Evolutionary conservation across 2,329 filamentous ascomycete genomes (phyloP), one percentile per base, ranked within the genome.

Genomic region (Penicillium sp.): DNA sequence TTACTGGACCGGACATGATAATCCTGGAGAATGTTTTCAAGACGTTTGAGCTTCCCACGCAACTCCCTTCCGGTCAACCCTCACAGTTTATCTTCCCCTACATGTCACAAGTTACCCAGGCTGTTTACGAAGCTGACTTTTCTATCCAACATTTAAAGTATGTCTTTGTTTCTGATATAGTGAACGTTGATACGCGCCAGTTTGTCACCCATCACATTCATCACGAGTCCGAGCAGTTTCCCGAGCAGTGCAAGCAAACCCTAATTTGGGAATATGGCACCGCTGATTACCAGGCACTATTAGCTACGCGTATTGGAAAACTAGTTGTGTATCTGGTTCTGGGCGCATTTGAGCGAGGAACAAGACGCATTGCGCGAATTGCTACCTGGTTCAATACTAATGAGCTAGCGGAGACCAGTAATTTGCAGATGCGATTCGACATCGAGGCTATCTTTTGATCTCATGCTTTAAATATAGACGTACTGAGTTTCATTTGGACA

Each of bases 221-320:
- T 29, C 27, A 26, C 15, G 29, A 18, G 26, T 26, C 27, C 15
- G 8, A 9, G 15, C 8, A 15, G 10, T 20, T 45, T 26, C 20
- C n/a, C 7, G 7, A 12, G 4, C 41, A 21, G 8, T 15, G 17
- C 20, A 8, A 30, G 10, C 20, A 23, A 7, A 1, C 18, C 1
- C 7, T 18, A 12, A 12, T 7, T 0, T 52, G 46, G 27, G 45
- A 44, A 7, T 18, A 32, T 8, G 40, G 26, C 6, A 39, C 30
- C 6, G 23, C 17, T 5, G 32, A 44, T 6, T 52, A 44, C 21
- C 18, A 52, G 23, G 32, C 45, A n/a, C 20, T 52, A 2, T 26
- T 52, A 3, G 50, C 44, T 15, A 48, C 50, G 2, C 12, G 40
- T 10, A 44, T 52, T 40, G 50, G 50, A 8, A 48, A 49, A 33